Base-by-base conservation (phyloP, 73 alveolate species). In the Urostyla sp. region DNA sequence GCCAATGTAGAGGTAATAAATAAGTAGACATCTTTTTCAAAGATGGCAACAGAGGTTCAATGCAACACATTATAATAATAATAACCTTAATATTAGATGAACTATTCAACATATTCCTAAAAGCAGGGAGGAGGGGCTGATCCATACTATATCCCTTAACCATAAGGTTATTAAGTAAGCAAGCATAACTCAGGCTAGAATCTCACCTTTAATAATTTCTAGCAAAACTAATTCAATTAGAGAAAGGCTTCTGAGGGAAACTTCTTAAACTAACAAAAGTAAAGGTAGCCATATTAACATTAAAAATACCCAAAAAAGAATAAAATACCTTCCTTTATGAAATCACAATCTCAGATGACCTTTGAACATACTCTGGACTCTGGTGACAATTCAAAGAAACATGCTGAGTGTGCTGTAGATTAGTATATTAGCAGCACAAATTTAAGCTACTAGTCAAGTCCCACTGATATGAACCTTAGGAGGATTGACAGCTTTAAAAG, bases 21-120 rank as follows among this genome's bases (percentile, higher is more conserved):
- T 44, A 66, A 66, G 45, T 23, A 66, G 28, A 66, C 80, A 2
- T 66, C 80, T 40, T 66, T 37, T 28, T 66, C 80, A 34, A 66
- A 40, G 21, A 66, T 66, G 80, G 21, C 59, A 11, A 66, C 80
- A 11, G 80, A 66, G 36, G 15, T 37, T 16, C 28, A 34, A 8
- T n/a, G 36, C 16, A 55, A 59, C 6, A 35, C 23, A 24, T 32
- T 34, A 37, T 6, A 27, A 15, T 13, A 24, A 26, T 32, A 59
- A 31, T 13, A 23, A 7, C 46, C 24, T 26, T 28, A 13, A 18
- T 27, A 3, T 21, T 23, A 8, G 5, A 55, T 13, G 15, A 18
- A 55, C 24, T 55, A 55, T 6, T 50, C 15, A 50, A 31, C 61
- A n/a, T 50, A 50, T 24, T 13, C 61, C 18, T 55, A 55, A n/a